Base-by-base conservation (phyloP, 2,329 filamentous ascomycete genomes). In the Penicillium sp. region DNA sequence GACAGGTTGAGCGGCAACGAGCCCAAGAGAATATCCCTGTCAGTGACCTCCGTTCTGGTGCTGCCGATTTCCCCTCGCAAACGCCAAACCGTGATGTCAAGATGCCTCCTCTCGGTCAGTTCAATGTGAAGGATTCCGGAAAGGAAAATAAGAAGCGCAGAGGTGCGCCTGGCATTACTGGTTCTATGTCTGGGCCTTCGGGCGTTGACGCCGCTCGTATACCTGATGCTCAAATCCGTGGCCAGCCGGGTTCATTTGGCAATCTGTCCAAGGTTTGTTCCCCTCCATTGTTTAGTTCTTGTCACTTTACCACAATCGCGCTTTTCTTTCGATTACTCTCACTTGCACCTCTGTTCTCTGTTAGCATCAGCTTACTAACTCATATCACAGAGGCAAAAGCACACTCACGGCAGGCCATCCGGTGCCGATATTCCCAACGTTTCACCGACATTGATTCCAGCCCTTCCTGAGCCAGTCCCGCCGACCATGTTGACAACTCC, bases 31-130 rank as follows among this genome's bases (percentile, higher is more conserved):
- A 79, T 20, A 80, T 77, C 75, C 85, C 74, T 72, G 78, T 57
- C 76, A 93, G 73, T 61, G 82, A 81, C 60, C 69, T 82, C 45
- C 74, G 82, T 39, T 73, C 77, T 48, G 78, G 80, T 46, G 62
- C 74, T 38, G 65, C 66, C 38, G 60, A 68, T 45, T 61, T 74
- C 40, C 72, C 74, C 40, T 72, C 69, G 11, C 74, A 80, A 52
- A 78, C 77, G 32, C 75, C 78, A 4, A 68, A 65, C 48, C 69
- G 72, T n/a, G 68, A 74, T 40, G 68, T 75, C 18, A 88, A 88
- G 67, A 84, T 97, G 78, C 93, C 93, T 31, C 91, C 91, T 2
- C 83, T 98, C 29, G 93, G 93, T 28, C 95, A 95, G 66, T 98
- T 98, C 65, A 89, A 93, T 27, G 83, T 82, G 14, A 81, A 82